Conservation (phyloP, 495 filamentous ascomycete genomes). For the Penicillium diatomitis region DNA sequence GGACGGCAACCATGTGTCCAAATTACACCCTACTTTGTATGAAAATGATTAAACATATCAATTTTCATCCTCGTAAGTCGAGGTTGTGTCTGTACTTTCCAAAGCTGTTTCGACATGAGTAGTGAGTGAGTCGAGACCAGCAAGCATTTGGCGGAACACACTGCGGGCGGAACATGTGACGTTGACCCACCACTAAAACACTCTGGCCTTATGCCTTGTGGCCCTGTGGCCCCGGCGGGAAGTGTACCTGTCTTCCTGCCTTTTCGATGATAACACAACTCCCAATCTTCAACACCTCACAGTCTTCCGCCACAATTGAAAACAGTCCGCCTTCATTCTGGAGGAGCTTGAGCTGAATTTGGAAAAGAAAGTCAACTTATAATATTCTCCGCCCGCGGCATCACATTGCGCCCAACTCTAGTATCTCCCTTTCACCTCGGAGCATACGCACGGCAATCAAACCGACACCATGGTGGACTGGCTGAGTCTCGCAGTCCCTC, state of each 20-base stretch:
- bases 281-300: slow-evolving; percentile 1
- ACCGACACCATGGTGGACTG: slow-evolving; percentile 50
- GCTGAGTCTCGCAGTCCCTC: slow-evolving; percentile 68
- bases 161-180: slow-evolving; percentile 19
- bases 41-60: too few species aligned
- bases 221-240: slow-evolving; percentile 9
- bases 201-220: slow-evolving; percentile 21
- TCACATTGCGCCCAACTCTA: neutral
- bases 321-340: too few species aligned
- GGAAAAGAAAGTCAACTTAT: too few species aligned
- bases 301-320: too few species aligned
- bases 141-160: slow-evolving; percentile 2
- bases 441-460: slow-evolving; percentile 1
- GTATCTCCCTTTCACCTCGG: slow-evolving; percentile 2
- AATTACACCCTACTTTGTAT: too few species aligned
- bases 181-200: slow-evolving; percentile 20
- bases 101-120: neutral
- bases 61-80: too few species aligned
- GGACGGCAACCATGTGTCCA: too few species aligned
- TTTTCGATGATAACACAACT: neutral
- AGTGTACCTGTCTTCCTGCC: neutral
- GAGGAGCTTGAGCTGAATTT: too few species aligned
- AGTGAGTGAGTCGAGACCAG: neutral
- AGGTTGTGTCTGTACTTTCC: too few species aligned
- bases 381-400: neutral